Evolutionary conservation across 2,329 filamentous ascomycete genomes (phyloP).

Genomic region (Pseudogymnoascus sp.): DNA sequence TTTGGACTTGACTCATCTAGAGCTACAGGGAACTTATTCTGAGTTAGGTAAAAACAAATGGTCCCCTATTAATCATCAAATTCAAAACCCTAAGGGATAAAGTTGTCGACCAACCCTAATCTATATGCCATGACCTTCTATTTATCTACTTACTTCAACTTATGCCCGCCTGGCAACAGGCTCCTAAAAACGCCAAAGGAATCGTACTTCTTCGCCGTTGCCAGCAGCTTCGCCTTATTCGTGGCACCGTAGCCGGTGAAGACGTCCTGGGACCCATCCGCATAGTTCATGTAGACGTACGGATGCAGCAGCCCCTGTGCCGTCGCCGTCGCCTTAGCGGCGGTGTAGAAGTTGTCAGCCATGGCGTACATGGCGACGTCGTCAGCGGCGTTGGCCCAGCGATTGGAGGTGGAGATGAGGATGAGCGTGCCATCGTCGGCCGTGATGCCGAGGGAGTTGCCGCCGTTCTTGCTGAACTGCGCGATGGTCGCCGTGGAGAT

Average conservation of each 20-base stretch:
- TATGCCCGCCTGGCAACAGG: conserved; percentile 13
- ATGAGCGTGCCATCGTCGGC: background rate
- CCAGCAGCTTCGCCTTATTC: conserved; percentile 31
- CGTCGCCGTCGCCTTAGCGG: background rate
- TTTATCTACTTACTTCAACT: conserved; percentile 4
- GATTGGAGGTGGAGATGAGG: conserved; percentile 10
- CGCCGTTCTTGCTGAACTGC: background rate
- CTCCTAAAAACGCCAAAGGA: conserved; percentile 33
- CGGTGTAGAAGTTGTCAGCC: background rate
- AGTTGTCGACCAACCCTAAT: too few species aligned
- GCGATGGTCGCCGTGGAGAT: background rate
- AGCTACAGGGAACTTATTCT: too few species aligned
- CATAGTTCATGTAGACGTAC: conserved; percentile 40
- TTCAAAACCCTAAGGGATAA: too few species aligned
- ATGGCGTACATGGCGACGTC: background rate
- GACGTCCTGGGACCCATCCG: conserved; percentile 35
- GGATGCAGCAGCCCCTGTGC: conserved; percentile 7
- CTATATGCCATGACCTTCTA: background rate
- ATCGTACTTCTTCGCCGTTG: conserved; percentile 31
- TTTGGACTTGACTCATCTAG: too few species aligned
- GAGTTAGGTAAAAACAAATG: too few species aligned
- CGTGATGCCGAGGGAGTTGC: background rate
- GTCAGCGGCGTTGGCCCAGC: background rate
- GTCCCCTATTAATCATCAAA: too few species aligned
- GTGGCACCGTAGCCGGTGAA: conserved; percentile 36